These are phyloP conservation scores for Sclerotinia borealis DNA, from an alignment of 2,329 filamentous ascomycete genomes.

Conservation along the genomic window DNA sequence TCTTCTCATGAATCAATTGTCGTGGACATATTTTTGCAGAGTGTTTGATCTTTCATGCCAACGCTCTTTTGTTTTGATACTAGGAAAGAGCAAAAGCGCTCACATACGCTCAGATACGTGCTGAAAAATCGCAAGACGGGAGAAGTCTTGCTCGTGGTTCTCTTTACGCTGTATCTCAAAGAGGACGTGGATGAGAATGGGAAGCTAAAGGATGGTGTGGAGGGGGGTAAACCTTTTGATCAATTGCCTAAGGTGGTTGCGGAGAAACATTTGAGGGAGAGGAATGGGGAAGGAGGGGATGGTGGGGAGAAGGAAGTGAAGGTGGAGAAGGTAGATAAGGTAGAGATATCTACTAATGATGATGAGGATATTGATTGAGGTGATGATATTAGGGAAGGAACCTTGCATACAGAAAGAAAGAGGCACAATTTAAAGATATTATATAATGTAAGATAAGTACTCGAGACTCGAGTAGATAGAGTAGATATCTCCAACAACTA, in stretches of 20 bases:
- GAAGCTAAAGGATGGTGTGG: conserved; percentile 40
- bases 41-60: conserved; percentile 8
- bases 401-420: neutral
- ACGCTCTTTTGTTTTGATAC: conserved; percentile 19
- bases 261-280: conserved; percentile 18
- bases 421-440: neutral
- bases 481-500: neutral
- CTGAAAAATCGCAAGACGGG: conserved; percentile 73
- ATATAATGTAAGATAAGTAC: neutral
- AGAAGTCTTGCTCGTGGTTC: conserved; percentile 71
- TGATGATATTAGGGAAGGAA: neutral
- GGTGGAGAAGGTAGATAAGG: conserved; percentile 16
- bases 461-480: too few species aligned
- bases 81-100: conserved; percentile 44
- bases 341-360: conserved; percentile 7
- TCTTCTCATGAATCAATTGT: neutral
- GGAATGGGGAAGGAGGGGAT: conserved; percentile 10
- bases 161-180: conserved; percentile 70
- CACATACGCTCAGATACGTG: conserved; percentile 85
- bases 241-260: conserved; percentile 11
- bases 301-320: conserved; percentile 12
- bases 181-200: conserved; percentile 58
- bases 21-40: neutral
- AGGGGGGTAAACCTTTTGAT: conserved; percentile 28
- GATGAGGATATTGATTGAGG: conserved; percentile 1